These are phyloP conservation scores for Deuterostichococcus epilithicus DNA, from an alignment of 139 green algal species.

Conservation along the genomic window DNA sequence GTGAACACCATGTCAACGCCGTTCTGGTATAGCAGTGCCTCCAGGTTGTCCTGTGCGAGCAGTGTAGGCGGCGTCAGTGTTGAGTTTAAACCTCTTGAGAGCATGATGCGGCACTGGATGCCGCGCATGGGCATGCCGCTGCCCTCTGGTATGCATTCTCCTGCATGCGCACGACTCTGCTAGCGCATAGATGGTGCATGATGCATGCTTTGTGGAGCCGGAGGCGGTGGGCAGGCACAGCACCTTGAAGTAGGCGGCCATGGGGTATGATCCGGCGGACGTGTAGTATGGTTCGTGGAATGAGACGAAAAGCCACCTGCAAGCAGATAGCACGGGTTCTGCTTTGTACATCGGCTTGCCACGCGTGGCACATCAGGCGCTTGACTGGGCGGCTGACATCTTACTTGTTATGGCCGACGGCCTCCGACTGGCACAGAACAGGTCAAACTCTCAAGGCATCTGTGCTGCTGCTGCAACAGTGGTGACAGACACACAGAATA, in stretches of 20 bases:
- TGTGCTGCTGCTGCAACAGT: no score
- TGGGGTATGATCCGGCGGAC: not conserved
- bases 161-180: not conserved
- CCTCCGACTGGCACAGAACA: no score
- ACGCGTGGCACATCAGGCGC: no score
- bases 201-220: no score
- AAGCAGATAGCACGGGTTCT: not conserved
- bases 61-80: not conserved
- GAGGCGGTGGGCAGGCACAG: not conserved
- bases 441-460: no score
- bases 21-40: slow-evolving; percentile 17
- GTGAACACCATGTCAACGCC: slow-evolving; percentile 33
- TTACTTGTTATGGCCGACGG: no score
- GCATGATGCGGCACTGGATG: no score
- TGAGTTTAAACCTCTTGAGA: not conserved
- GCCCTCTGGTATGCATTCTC: not conserved
- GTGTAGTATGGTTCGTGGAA: slow-evolving; percentile 8
- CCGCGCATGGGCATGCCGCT: no score
- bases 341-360: not conserved
- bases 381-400: no score
- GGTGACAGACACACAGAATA: no score
- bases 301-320: slow-evolving; percentile 6
- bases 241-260: not conserved
- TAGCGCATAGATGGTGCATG: not conserved
- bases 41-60: not conserved